Conservation (phyloP, 1,284 basidiomycete species). For the Austroboletus sp. region DNA sequence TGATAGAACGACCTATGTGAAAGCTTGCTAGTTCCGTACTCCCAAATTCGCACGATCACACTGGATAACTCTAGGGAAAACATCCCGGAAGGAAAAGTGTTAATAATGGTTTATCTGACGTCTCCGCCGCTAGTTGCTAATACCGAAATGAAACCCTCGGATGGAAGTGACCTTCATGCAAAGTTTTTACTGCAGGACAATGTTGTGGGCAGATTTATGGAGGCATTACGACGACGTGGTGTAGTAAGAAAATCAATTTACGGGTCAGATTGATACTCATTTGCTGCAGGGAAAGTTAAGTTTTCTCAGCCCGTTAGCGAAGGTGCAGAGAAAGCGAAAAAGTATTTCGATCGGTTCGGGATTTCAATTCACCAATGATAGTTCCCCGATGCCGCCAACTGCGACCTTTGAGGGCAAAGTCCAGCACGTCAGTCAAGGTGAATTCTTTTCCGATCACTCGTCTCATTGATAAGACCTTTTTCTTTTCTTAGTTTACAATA, state of each 20-base stretch:
- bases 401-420: conserved; percentile 32
- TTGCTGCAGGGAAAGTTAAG: conserved; percentile 24
- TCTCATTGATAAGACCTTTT: not conserved
- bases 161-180: conserved; percentile 27
- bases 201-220: conserved; percentile 36
- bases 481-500: conserved; percentile 27
- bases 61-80: conserved; percentile 32
- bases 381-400: conserved; percentile 20
- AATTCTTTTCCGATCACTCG: not conserved
- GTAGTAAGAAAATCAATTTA: conserved; percentile 33
- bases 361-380: conserved; percentile 21
- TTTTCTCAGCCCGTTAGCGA: conserved; percentile 20
- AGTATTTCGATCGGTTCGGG: conserved; percentile 28
- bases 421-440: conserved; percentile 27
- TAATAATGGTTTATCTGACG: conserved; percentile 33
- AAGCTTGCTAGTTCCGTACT: conserved; percentile 39
- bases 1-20: conserved; percentile 39
- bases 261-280: conserved; percentile 5
- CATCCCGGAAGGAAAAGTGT: conserved; percentile 21
- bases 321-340: conserved; percentile 15
- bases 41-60: conserved; percentile 38
- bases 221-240: conserved; percentile 37
- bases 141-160: conserved; percentile 21
- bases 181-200: conserved; percentile 35
- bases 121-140: conserved; percentile 39